A percentile compares a stretch with the other conserved stretches of the same genome.
Evolutionary conservation across 108 stramenopile species (phyloP).

Genomic region (Cyclotella atomus): DNA sequence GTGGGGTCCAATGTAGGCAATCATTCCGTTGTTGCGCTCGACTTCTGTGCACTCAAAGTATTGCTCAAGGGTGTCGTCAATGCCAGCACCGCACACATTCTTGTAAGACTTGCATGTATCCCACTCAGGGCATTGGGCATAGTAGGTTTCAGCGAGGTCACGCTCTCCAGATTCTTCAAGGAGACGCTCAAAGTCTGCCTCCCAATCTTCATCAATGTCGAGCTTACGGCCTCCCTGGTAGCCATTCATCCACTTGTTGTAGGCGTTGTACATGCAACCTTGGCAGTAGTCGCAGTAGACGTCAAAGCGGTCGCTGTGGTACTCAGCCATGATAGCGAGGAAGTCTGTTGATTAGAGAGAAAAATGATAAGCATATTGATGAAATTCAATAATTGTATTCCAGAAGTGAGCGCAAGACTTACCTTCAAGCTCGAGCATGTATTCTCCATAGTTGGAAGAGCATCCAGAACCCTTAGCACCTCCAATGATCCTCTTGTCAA

Average conservation of each 20-base stretch:
- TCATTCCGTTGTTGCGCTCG: conserved; percentile 49
- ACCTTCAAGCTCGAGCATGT: conserved; percentile 70
- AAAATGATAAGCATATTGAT: no score
- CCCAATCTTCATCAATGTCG: conserved; percentile 34
- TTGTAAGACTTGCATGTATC: conserved; percentile 35
- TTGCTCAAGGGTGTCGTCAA: conserved; percentile 19
- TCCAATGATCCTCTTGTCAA: conserved; percentile 18
- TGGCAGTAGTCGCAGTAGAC: conserved; percentile 72
- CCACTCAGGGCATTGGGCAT: conserved; percentile 31
- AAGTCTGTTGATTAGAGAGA: no score
- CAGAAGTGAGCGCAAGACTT: no score
- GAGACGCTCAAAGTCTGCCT: conserved; percentile 31
- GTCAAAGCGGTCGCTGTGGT: conserved; percentile 58
- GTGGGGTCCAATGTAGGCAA: conserved; percentile 72
- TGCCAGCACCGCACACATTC: conserved; percentile 7
- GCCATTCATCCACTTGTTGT: conserved; percentile 37
- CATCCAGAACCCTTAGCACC: conserved; percentile 63
- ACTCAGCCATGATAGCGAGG: conserved; percentile 69
- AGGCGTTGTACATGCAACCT: conserved; percentile 36
- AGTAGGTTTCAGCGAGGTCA: conserved; percentile 25
- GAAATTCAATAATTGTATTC: no score
- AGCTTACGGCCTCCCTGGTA: conserved; percentile 19
- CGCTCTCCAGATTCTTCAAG: neutral
- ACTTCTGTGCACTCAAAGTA: conserved; percentile 51
- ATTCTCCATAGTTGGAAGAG: conserved; percentile 71